Evolutionary conservation across 148 eudicot species (phyloP).

Genomic region (Talinum fruticosum): DNA sequence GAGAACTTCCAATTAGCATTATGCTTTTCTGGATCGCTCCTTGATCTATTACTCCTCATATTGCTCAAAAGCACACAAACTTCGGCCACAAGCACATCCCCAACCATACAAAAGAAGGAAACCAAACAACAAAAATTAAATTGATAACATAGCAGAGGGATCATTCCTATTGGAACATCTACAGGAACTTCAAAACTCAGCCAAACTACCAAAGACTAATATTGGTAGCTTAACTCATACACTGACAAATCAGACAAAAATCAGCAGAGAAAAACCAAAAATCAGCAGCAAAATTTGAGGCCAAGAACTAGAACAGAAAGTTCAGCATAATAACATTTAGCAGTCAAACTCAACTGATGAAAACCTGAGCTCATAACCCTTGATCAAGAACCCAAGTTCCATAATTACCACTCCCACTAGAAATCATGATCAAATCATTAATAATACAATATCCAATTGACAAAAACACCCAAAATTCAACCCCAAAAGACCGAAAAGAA

Average conservation of each 20-base stretch:
- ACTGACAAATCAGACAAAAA: neutral
- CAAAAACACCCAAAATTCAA: neutral
- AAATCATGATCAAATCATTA: conserved; percentile 9
- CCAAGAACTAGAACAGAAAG: neutral
- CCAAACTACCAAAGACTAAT: neutral
- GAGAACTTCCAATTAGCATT: conserved; percentile 22
- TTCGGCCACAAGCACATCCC: conserved; percentile 29
- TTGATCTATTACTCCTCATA: conserved; percentile 38
- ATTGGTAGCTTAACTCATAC: neutral
- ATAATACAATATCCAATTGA: neutral
- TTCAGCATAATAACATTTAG: neutral
- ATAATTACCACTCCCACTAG: conserved; percentile 7
- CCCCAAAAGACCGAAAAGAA: neutral
- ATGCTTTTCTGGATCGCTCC: conserved; percentile 26
- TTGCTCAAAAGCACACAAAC: conserved; percentile 22
- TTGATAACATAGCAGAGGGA: neutral
- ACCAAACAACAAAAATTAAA: neutral
- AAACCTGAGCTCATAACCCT: neutral
- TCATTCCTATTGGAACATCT: neutral
- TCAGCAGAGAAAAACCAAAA: neutral
- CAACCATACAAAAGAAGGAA: conserved; percentile 14
- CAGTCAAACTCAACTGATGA: neutral
- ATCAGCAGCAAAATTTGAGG: neutral
- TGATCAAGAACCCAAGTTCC: neutral
- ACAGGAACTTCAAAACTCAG: neutral